Percentiles rank a stretch among this genome's conserved stretches.
Evolutionary conservation across 352 stramenopile species (phyloP).

Genomic region (Pseudoperonospora humuli): DNA sequence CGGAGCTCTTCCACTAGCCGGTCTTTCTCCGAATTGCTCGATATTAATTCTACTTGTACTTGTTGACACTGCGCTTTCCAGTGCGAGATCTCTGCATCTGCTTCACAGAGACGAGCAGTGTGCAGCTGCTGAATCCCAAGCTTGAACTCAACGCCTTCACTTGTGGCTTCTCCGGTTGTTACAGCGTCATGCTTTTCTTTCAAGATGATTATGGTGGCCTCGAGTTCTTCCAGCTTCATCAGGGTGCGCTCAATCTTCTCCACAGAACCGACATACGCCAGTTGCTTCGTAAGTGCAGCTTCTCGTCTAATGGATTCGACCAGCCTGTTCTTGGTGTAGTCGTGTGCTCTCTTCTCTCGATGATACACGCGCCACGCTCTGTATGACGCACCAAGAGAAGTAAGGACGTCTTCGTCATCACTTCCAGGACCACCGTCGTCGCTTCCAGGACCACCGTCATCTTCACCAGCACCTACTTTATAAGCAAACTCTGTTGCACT

Average conservation of each 20-base stretch:
- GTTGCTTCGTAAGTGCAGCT: conserved; percentile 12
- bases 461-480: neutral
- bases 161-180: neutral
- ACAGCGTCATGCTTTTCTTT: neutral
- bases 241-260: conserved; percentile 13
- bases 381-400: conserved; percentile 21
- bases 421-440: conserved; percentile 17
- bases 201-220: conserved; percentile 4
- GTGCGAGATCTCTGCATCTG: conserved; percentile 6
- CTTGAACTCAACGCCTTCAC: conserved; percentile 2
- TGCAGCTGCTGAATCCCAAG: conserved; percentile 4
- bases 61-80: conserved; percentile 19
- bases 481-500: conserved; percentile 7
- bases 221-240: conserved; percentile 24
- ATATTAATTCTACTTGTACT: conserved; percentile 6
- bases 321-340: conserved; percentile 26
- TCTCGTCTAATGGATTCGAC: conserved; percentile 17
- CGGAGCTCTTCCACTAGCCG: conserved; percentile 13
- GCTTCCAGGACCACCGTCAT: neutral
- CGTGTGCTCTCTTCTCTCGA: conserved; percentile 27
- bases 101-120: conserved; percentile 9
- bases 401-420: conserved; percentile 26
- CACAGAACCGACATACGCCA: conserved; percentile 7
- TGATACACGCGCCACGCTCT: conserved; percentile 21
- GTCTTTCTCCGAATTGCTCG: conserved; percentile 11